Base-by-base conservation (phyloP, 352 stramenopile species). In the Stephanocyclus meneghinianus region DNA sequence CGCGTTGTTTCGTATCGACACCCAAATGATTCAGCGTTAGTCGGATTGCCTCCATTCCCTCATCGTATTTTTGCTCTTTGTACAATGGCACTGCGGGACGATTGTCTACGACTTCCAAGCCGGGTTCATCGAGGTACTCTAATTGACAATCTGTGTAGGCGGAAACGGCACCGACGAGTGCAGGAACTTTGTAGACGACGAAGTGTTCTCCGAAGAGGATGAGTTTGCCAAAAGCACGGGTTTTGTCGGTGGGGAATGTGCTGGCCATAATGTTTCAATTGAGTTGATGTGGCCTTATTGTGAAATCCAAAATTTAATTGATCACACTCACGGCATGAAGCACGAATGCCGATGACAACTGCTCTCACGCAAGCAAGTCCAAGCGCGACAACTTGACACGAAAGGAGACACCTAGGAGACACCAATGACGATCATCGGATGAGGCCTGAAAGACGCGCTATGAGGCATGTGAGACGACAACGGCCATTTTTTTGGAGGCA, bases 201-300 rank as follows among this genome's bases (percentile, higher is more conserved):
- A 94, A 92, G 66, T 94, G 90, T 72, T 94, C 90, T 42, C 90
- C 90, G 70, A 94, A 92, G 32, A 94, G 72, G 70, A 94, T 94
- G 2, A 94, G 74, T 79, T 94, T 94, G 42, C 90, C 90, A 65
- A 85, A 94, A 18, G 86, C 89, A n/a, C 74, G 76, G 29, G 85
- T 91, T 69, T 80, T 59, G 8, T 72, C 70, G 37, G 89, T 65
- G 30, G 78, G 67, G 48, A 84, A 77, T 44, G 69, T 51, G 47
- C 64, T 40, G 8, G 61, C 37, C 75, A 78, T 83, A n/a, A 37
- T 83, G 11, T 13, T 50, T 44, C 1, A 2, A 71, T 42, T 3
- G 2, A 45, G 5, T 60, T 32, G 35, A 40, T 4, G 35, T 40
- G 35, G 35, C 35, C 0, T 30, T 21, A 0, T 11, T 30, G 30